These are phyloP conservation scores for Fusarium avenaceum DNA, from an alignment of 2,329 filamentous ascomycete genomes.

Conservation along the genomic window DNA sequence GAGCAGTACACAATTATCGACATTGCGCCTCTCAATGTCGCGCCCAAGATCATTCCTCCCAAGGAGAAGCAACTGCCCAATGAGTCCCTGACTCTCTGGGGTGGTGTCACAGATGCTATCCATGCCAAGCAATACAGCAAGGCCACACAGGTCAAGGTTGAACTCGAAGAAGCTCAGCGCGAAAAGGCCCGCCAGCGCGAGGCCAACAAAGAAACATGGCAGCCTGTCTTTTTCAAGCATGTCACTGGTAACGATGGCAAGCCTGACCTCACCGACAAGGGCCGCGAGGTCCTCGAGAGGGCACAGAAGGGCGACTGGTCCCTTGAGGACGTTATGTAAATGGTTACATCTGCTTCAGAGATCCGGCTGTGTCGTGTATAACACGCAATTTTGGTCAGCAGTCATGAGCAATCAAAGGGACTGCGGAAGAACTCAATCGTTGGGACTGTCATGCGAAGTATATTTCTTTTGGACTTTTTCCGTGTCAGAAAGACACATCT, in stretches of 20 bases:
- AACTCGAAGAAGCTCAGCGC: slow-evolving; percentile 91
- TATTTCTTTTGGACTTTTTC: slow-evolving; percentile 28
- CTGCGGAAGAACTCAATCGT: slow-evolving; percentile 16
- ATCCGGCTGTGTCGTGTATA: slow-evolving; percentile 6
- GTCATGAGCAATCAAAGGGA: slow-evolving; percentile 3
- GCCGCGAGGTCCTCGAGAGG: slow-evolving; percentile 63
- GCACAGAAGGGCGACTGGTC: slow-evolving; percentile 68
- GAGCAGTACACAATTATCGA: slow-evolving; percentile 85
- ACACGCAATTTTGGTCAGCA: not conserved
- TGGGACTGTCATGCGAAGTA: slow-evolving; percentile 42
- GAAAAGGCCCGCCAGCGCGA: slow-evolving; percentile 86
- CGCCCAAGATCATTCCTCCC: slow-evolving; percentile 84
- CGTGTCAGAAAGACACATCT: slow-evolving; percentile 47
- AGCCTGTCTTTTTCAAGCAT: slow-evolving; percentile 88
- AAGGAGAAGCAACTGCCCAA: slow-evolving; percentile 84
- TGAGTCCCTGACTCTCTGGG: slow-evolving; percentile 91
- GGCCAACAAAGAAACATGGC: slow-evolving; percentile 76
- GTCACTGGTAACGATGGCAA: slow-evolving; percentile 68
- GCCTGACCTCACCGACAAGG: slow-evolving; percentile 68
- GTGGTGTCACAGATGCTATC: slow-evolving; percentile 88
- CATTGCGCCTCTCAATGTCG: slow-evolving; percentile 83
- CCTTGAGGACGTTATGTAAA: slow-evolving; percentile 58
- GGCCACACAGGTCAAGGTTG: slow-evolving; percentile 88
- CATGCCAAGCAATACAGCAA: slow-evolving; percentile 82
- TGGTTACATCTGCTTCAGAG: not conserved